Percentiles rank a stretch among this genome's conserved stretches.
These are phyloP conservation scores for Yarrowia galli DNA, from an alignment of 1,139 yeast genomes.

Conservation along the genomic window DNA sequence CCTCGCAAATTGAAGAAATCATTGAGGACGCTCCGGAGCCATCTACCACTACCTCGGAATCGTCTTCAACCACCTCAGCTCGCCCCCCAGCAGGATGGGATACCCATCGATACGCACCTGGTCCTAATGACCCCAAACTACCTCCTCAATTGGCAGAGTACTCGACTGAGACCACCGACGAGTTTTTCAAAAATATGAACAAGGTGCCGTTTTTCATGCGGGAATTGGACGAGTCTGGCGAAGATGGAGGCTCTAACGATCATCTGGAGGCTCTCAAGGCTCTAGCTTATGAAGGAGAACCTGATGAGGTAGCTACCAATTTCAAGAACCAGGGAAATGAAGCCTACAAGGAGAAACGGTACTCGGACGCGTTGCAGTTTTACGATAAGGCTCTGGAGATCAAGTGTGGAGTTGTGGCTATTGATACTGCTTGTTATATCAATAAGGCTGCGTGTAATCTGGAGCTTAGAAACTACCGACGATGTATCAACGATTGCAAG, in stretches of 20 bases:
- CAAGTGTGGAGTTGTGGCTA: slow-evolving; percentile 55
- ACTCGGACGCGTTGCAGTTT: slow-evolving; percentile 74
- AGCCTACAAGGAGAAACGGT: slow-evolving; percentile 72
- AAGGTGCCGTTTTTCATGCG: slow-evolving; percentile 95
- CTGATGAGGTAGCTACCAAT: slow-evolving; percentile 86
- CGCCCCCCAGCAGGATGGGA: slow-evolving; percentile 17
- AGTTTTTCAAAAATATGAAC: slow-evolving; percentile 79
- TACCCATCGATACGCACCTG: slow-evolving; percentile 65
- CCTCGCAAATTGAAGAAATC: slow-evolving; percentile 12
- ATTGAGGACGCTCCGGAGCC: background rate
- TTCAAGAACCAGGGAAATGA: slow-evolving; percentile 95
- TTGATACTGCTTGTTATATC: slow-evolving; percentile 69
- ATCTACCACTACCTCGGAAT: background rate
- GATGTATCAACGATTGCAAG: slow-evolving; percentile 86
- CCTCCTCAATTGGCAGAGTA: slow-evolving; percentile 71
- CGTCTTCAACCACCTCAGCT: no score
- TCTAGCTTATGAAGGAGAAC: slow-evolving; percentile 94
- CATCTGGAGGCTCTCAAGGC: slow-evolving; percentile 89
- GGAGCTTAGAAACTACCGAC: slow-evolving; percentile 76
- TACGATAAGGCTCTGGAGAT: slow-evolving; percentile 84
- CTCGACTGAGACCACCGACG: slow-evolving; percentile 61
- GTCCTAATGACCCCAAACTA: slow-evolving; percentile 77
- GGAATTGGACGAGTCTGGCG: slow-evolving; percentile 76
- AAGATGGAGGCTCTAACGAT: slow-evolving; percentile 76
- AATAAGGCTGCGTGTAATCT: slow-evolving; percentile 94